phyloP scores from a whole-genome alignment of 2,329 filamentous ascomycete genomes.

The Neurospora sp. region DNA sequence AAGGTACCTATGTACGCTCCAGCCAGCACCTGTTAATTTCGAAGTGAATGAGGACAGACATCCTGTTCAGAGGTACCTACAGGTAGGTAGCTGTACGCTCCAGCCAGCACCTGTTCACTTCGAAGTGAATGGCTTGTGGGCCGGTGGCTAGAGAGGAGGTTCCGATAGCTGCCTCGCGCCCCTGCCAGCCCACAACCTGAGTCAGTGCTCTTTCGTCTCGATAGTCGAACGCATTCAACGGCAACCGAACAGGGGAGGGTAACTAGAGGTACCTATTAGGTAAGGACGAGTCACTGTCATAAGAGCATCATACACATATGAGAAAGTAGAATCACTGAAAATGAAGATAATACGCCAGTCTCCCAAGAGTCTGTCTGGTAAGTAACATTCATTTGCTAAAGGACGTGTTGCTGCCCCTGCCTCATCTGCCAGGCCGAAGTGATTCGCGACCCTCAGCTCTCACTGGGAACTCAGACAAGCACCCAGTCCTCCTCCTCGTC shows the following conservation, averaged over 20 bases:
- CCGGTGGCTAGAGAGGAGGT: neutral
- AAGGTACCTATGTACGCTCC: neutral
- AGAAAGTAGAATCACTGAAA: neutral
- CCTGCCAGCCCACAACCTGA: neutral
- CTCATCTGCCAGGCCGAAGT: neutral
- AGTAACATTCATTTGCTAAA: neutral
- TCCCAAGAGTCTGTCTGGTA: neutral
- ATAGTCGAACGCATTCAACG: neutral
- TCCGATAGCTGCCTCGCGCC: neutral
- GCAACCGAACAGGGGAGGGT: neutral
- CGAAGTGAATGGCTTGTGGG: neutral
- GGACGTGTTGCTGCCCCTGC: neutral
- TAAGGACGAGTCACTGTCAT: neutral
- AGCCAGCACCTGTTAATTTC: neutral
- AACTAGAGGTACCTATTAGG: neutral
- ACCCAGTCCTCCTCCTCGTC: neutral
- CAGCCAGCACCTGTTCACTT: neutral
- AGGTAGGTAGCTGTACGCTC: neutral
- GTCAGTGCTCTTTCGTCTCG: neutral
- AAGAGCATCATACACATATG: neutral
- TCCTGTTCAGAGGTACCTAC: neutral
- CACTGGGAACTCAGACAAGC: neutral
- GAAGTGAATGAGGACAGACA: neutral
- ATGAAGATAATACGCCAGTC: neutral
- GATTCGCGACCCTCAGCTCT: neutral